phyloP scores from a whole-genome alignment of 108 stramenopile species.

The Chaetoceros tenuissimus region DNA sequence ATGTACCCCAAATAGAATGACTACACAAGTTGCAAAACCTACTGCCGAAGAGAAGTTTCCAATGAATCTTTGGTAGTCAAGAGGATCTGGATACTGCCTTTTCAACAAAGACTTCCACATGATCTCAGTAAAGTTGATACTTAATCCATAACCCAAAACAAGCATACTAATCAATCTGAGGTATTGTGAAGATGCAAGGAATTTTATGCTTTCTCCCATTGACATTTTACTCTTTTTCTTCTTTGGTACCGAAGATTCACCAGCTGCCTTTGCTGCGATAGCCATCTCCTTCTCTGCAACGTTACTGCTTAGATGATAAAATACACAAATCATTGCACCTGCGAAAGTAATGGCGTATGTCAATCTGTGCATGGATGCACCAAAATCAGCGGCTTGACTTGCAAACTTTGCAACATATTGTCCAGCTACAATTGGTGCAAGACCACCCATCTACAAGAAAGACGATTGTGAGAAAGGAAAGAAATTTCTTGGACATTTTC shows the following conservation, averaged over 20 bases:
- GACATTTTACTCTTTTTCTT: slow-evolving; percentile 80
- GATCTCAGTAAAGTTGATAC: slow-evolving; percentile 95
- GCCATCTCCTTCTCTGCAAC: slow-evolving; percentile 49
- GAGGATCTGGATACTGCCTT: slow-evolving; percentile 78
- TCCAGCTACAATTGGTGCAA: slow-evolving; percentile 85
- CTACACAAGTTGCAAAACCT: slow-evolving; percentile 76
- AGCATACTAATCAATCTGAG: slow-evolving; percentile 82
- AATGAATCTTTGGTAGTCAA: slow-evolving; percentile 94
- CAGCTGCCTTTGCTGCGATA: background rate
- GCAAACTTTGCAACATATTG: slow-evolving; percentile 80
- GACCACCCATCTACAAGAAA: slow-evolving; percentile 54
- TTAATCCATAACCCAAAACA: slow-evolving; percentile 91
- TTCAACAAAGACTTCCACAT: slow-evolving; percentile 95
- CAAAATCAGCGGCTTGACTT: slow-evolving; percentile 68
- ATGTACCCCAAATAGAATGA: slow-evolving; percentile 90
- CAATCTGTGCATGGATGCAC: slow-evolving; percentile 62
- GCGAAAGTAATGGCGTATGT: slow-evolving; percentile 64
- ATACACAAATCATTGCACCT: slow-evolving; percentile 74
- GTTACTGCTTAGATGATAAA: slow-evolving; percentile 55
- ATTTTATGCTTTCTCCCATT: slow-evolving; percentile 75
- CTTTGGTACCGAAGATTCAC: slow-evolving; percentile 23
- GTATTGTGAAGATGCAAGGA: slow-evolving; percentile 87
- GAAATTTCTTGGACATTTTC: background rate
- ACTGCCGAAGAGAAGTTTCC: slow-evolving; percentile 86
- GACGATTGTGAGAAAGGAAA: background rate